Evolutionary conservation across 257 asterid genomes (phyloP).

Genomic region (Hygrophila difformis): DNA sequence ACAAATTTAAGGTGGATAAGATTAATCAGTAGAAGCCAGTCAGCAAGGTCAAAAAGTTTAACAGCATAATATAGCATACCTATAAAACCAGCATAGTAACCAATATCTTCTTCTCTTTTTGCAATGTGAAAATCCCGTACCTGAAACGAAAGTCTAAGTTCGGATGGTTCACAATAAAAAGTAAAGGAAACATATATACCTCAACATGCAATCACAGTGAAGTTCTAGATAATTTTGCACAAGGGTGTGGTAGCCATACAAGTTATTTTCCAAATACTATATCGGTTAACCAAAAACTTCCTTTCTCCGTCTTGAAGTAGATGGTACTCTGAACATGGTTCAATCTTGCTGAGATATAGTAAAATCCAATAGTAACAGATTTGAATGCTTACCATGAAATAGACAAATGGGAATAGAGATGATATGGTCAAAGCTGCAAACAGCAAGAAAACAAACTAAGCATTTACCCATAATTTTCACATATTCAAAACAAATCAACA

Average conservation of each 20-base stretch:
- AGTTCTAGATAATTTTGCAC: no score
- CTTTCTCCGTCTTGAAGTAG: neutral
- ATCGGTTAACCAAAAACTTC: no score
- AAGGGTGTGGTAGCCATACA: no score
- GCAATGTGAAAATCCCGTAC: constrained; percentile 69
- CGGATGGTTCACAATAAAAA: no score
- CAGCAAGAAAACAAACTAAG: neutral
- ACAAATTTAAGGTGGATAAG: constrained; percentile 4
- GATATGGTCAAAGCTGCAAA: constrained; percentile 65
- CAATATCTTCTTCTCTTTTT: constrained; percentile 63
- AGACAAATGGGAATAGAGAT: constrained; percentile 76
- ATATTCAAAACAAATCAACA: no score
- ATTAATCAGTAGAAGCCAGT: neutral
- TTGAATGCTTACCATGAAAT: constrained; percentile 72
- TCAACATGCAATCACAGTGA: no score
- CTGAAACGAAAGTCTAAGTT: constrained; percentile 32
- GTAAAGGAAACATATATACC: no score
- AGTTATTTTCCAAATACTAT: no score
- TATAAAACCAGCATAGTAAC: constrained; percentile 64
- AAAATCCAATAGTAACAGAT: no score
- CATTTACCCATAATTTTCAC: neutral
- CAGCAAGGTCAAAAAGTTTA: neutral
- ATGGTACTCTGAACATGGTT: neutral
- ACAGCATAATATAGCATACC: constrained; percentile 33
- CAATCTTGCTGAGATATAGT: no score